Conservation (phyloP, 768 basidiomycete species). For the Strobilomyces dryophilus region DNA sequence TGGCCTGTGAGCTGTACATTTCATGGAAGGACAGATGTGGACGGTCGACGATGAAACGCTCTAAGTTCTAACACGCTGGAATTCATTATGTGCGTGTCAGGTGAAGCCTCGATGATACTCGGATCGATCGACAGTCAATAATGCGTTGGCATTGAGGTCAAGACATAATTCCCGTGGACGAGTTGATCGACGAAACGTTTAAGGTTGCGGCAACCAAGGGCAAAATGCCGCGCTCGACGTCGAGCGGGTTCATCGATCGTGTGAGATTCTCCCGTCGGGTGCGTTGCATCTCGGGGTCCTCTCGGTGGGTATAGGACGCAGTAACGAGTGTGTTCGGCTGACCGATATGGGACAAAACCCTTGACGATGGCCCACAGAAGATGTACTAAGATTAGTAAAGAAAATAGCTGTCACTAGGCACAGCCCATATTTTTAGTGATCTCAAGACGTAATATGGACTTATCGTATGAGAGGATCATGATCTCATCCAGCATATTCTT, state of each 20-base stretch:
- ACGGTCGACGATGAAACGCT: neutral
- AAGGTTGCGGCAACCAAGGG: neutral
- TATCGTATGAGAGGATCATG: slow-evolving; percentile 2
- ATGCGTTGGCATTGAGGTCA: slow-evolving; percentile 9
- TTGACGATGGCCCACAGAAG: no score
- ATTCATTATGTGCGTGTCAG: neutral
- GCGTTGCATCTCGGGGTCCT: no score
- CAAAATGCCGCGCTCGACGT: neutral
- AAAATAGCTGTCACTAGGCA: no score
- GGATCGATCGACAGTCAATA: neutral
- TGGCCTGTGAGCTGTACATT: no score
- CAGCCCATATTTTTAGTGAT: neutral
- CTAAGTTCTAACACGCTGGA: neutral
- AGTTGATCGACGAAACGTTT: neutral
- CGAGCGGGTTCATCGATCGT: neutral
- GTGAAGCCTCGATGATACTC: neutral
- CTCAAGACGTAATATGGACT: neutral
- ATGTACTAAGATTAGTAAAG: no score
- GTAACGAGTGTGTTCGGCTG: no score
- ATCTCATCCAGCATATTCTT: neutral
- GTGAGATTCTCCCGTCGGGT: no score
- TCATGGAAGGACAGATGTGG: neutral
- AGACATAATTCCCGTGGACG: neutral
- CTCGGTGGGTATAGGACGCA: no score
- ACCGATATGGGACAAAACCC: no score